Conservation (phyloP, 2,329 filamentous ascomycete species). For the Fusarium sp. region DNA sequence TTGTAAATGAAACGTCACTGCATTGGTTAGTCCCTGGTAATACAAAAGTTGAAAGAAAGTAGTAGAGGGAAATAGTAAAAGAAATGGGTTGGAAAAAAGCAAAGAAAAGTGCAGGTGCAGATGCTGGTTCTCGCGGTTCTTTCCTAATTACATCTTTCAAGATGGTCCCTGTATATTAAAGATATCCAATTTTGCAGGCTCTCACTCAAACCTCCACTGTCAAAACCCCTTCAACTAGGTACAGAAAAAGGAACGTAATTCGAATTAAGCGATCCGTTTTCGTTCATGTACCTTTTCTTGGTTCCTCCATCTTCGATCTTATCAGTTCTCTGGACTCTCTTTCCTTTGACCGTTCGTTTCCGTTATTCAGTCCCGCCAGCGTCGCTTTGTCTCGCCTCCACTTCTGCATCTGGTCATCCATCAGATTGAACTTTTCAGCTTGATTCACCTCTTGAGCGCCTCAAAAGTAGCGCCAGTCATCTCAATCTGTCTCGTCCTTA, state of each 20-base stretch:
- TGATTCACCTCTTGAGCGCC: slow-evolving; percentile 27
- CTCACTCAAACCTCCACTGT: neutral
- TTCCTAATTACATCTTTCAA: neutral
- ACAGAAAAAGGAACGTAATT: slow-evolving; percentile 5
- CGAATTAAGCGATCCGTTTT: slow-evolving; percentile 2
- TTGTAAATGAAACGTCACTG: slow-evolving; percentile 12
- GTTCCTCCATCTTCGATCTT: neutral
- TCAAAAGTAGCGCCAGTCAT: slow-evolving; percentile 14
- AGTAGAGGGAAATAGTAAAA: neutral
- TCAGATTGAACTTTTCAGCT: neutral
- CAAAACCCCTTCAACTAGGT: slow-evolving; percentile 8
- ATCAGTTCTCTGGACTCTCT: slow-evolving; percentile 7
- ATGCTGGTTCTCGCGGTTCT: neutral
- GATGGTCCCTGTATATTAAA: neutral
- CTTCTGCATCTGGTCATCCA: slow-evolving; percentile 24
- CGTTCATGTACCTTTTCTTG: slow-evolving; percentile 18
- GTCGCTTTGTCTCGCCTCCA: slow-evolving; percentile 20
- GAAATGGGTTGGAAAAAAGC: neutral
- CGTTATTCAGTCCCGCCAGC: slow-evolving; percentile 4
- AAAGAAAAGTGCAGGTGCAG: slow-evolving; percentile 1
- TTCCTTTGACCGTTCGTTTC: slow-evolving; percentile 8
- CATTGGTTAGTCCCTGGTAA: neutral
- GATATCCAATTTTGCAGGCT: neutral
- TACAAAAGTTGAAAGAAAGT: neutral
- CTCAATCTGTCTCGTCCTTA: slow-evolving; percentile 1